These are phyloP conservation scores for Xanthoconium separans DNA, from an alignment of 1,284 basidiomycete genomes.

Conservation along the genomic window DNA sequence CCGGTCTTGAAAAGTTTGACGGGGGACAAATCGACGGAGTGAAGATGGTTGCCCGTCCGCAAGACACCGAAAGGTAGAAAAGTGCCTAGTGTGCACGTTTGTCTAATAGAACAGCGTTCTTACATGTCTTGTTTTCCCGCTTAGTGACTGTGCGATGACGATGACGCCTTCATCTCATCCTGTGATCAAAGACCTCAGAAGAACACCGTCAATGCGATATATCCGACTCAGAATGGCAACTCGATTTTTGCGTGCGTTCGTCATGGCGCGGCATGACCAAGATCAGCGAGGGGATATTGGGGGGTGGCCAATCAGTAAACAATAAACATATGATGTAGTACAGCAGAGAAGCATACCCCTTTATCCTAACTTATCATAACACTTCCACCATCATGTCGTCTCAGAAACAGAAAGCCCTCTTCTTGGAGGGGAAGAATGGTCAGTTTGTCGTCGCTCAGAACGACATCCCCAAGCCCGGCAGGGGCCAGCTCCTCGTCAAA, in stretches of 20 bases:
- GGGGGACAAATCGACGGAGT: slow-evolving; percentile 34
- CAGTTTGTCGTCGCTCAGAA: slow-evolving; percentile 18
- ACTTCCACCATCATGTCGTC: slow-evolving; percentile 15
- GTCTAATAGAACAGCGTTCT: slow-evolving; percentile 23
- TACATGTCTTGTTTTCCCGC: slow-evolving; percentile 16
- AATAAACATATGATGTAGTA: slow-evolving; percentile 18
- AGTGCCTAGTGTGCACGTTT: slow-evolving; percentile 14
- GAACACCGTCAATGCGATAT: slow-evolving; percentile 31
- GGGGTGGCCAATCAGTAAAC: slow-evolving; percentile 31
- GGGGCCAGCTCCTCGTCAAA: slow-evolving; percentile 45
- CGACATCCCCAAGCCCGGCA: slow-evolving; percentile 37
- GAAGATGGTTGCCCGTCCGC: slow-evolving; percentile 31
- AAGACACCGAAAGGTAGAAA: slow-evolving; percentile 37
- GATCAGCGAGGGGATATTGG: slow-evolving; percentile 26
- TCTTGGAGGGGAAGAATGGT: slow-evolving; percentile 26
- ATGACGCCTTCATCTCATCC: slow-evolving; percentile 18
- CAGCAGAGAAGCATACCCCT: slow-evolving; percentile 13
- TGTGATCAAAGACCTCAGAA: slow-evolving; percentile 26
- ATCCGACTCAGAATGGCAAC: slow-evolving; percentile 31
- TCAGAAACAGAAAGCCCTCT: slow-evolving; percentile 29
- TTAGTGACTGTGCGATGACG: slow-evolving; percentile 23
- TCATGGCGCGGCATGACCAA: slow-evolving; percentile 29
- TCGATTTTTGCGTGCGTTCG: slow-evolving; percentile 30
- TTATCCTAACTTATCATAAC: slow-evolving; percentile 7
- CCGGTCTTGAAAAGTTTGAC: slow-evolving; percentile 33